Percentiles rank a stretch among this genome's conserved stretches.
Evolutionary conservation across 2,329 filamentous ascomycete species (phyloP).

Genomic region (Cladosporium sp.): DNA sequence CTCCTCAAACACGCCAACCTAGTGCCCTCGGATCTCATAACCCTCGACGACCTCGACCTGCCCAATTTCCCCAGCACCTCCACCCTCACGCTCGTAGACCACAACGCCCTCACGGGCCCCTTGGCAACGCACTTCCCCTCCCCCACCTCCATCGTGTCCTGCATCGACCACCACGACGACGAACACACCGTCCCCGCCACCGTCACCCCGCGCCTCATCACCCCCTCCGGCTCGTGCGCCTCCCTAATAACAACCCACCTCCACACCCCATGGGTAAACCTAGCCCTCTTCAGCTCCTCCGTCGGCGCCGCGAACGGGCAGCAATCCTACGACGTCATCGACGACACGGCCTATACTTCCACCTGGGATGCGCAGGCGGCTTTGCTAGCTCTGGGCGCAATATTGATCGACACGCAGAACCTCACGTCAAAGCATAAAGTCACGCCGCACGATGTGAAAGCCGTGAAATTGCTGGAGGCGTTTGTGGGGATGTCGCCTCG

Average conservation of each 20-base stretch:
- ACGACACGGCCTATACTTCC: conserved; percentile 33
- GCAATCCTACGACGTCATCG: conserved; percentile 34
- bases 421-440: conserved; percentile 59
- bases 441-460: conserved; percentile 55
- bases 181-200: conserved; percentile 53
- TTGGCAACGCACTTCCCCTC: conserved; percentile 39
- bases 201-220: conserved; percentile 56
- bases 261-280: conserved; percentile 53
- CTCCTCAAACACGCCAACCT: conserved; percentile 61
- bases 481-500: conserved; percentile 41
- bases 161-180: conserved; percentile 77
- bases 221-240: conserved; percentile 67
- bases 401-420: conserved; percentile 70
- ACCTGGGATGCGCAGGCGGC: conserved; percentile 58
- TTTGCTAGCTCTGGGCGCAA: conserved; percentile 62
- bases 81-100: conserved; percentile 72
- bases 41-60: conserved; percentile 50
- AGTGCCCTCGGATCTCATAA: conserved; percentile 60
- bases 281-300: conserved; percentile 40
- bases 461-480: conserved; percentile 57
- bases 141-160: conserved; percentile 46
- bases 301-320: conserved; percentile 37
- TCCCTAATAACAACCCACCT: conserved; percentile 64
- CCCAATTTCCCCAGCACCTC: conserved; percentile 53
- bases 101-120: conserved; percentile 66